These are phyloP conservation scores for Cucurbita pepo DNA, from an alignment of 306 rosid genomes.

Conservation along the genomic window DNA sequence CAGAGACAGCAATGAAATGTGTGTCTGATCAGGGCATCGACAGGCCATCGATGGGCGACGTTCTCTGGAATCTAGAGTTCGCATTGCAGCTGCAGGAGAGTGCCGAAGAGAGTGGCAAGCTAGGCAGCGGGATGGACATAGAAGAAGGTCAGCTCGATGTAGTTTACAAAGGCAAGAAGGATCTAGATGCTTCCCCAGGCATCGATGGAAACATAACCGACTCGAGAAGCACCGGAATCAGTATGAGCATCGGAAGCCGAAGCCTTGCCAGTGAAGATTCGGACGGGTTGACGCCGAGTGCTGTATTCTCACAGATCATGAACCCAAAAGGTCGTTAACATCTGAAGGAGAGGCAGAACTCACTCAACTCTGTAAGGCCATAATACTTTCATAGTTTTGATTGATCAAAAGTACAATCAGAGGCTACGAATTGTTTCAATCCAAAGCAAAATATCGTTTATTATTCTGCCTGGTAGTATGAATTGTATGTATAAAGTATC, in stretches of 20 bases:
- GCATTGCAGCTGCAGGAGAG: constrained; percentile 98
- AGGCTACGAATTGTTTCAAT: not conserved
- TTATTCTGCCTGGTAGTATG: not conserved
- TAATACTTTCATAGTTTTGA: not conserved
- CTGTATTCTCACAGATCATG: constrained; percentile 98
- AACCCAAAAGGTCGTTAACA: constrained; percentile 94
- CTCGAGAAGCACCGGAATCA: constrained; percentile 85
- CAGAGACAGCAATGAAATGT: constrained; percentile 97
- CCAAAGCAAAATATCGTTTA: not conserved
- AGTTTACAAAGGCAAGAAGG: constrained; percentile 56
- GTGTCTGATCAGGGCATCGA: constrained; percentile 91
- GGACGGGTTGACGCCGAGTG: constrained; percentile 92
- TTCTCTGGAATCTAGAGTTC: constrained; percentile 95
- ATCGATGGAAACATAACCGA: constrained; percentile 60
- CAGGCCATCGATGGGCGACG: constrained; percentile 99
- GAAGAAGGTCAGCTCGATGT: constrained; percentile 44
- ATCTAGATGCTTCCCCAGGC: constrained; percentile 22
- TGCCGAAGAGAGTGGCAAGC: constrained; percentile 75
- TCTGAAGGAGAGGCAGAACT: not conserved
- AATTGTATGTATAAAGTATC: not conserved
- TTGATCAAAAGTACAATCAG: not conserved
- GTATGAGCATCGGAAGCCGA: constrained; percentile 95
- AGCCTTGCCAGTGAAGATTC: constrained; percentile 96
- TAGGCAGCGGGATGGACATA: constrained; percentile 16
- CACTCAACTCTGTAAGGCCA: not conserved